Evolutionary conservation across 768 basidiomycete species (phyloP).

Genomic region (Podaxis carcinomalis): DNA sequence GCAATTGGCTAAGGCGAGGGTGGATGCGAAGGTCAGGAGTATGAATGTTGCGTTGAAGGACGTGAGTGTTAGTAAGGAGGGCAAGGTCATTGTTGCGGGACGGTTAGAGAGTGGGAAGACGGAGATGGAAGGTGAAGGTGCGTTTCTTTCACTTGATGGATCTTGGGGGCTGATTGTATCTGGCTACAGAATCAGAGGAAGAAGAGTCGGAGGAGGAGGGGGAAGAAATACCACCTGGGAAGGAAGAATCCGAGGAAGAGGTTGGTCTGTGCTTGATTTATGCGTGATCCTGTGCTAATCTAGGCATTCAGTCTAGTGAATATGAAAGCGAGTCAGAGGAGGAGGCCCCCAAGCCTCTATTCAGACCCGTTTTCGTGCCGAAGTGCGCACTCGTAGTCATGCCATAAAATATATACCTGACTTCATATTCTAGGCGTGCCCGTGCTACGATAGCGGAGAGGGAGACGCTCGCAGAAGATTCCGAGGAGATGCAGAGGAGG

Average conservation of each 20-base stretch:
- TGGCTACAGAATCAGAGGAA: slow-evolving; percentile 3
- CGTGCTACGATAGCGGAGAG: slow-evolving; percentile 68
- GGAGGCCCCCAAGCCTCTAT: slow-evolving; percentile 67
- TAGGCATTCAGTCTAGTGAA: slow-evolving; percentile 66
- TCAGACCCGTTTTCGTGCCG: slow-evolving; percentile 91
- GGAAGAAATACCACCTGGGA: slow-evolving; percentile 40
- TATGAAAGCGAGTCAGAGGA: slow-evolving; percentile 82
- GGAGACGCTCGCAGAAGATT: slow-evolving; percentile 63
- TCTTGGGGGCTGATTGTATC: slow-evolving; percentile 15
- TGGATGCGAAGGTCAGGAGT: slow-evolving; percentile 35
- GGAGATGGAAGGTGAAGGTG: slow-evolving; percentile 42
- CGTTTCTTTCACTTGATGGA: slow-evolving; percentile 6
- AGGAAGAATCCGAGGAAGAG: slow-evolving; percentile 38
- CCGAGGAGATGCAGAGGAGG: slow-evolving; percentile 67
- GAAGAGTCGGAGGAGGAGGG: slow-evolving; percentile 34
- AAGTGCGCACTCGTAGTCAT: slow-evolving; percentile 49
- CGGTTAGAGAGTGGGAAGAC: slow-evolving; percentile 78
- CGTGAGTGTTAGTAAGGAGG: slow-evolving; percentile 77
- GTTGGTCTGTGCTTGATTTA: slow-evolving; percentile 25
- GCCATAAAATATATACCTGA: neutral
- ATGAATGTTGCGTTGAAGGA: slow-evolving; percentile 77
- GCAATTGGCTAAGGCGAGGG: slow-evolving; percentile 26
- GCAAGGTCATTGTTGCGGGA: slow-evolving; percentile 77
- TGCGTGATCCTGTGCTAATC: neutral
- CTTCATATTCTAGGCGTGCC: slow-evolving; percentile 50